Conservation (phyloP, 805 yeast genomes). For the Clavispora santaluciae region DNA sequence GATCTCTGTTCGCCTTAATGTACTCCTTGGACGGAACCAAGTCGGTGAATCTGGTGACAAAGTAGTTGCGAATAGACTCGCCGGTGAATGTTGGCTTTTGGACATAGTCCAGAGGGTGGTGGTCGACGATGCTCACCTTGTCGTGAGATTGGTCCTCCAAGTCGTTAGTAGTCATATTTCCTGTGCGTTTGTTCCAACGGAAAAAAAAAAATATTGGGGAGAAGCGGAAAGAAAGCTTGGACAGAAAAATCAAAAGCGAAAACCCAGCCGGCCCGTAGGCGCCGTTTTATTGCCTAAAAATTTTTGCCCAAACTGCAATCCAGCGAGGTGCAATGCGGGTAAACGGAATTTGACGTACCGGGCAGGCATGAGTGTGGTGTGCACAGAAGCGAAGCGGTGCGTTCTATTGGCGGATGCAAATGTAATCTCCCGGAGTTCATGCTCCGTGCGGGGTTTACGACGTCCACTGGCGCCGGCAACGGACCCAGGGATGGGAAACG, state of each 20-base stretch:
- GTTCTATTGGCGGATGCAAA: not conserved
- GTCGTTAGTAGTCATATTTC: not conserved
- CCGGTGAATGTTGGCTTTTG: conserved; percentile 8
- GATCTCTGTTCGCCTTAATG: conserved; percentile 18
- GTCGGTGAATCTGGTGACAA: conserved; percentile 11
- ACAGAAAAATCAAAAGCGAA: no score
- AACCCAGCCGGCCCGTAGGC: no score
- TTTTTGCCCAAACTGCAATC: not conserved
- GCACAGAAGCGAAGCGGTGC: not conserved
- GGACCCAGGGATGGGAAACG: no score
- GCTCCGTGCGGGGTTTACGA: not conserved
- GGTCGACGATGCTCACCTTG: not conserved
- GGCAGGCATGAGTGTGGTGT: not conserved
- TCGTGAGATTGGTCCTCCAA: not conserved
- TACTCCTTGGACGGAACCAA: conserved; percentile 12
- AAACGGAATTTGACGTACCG: not conserved
- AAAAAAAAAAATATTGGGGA: no score
- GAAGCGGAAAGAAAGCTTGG: no score
- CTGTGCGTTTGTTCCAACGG: not conserved
- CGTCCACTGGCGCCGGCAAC: no score
- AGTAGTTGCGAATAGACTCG: conserved; percentile 3
- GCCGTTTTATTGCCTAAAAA: no score
- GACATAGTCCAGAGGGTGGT: not conserved
- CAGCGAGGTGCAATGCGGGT: not conserved
- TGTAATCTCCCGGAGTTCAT: not conserved